Evolutionary conservation across 371 early-diverging fungal species (phyloP), one percentile per base, ranked within the genome.

Genomic region (Syncephalastrum sp.): DNA sequence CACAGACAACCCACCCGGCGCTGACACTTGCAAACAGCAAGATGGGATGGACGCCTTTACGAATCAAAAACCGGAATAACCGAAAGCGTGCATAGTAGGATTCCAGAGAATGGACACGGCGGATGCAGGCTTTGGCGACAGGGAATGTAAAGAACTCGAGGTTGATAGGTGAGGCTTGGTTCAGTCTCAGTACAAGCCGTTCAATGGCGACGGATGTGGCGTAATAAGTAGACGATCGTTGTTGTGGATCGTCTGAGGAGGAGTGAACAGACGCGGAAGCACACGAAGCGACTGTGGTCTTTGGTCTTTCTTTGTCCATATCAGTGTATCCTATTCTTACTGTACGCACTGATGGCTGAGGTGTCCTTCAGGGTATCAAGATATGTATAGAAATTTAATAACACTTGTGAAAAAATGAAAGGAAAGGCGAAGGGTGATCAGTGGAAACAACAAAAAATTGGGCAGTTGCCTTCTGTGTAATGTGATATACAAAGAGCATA

Each of bases 91-190:
- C 60, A 61, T 77, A 77, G 1, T 69, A 33, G 8, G 45, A n/a
- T 45, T 77, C 77, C n/a, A 77, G 42, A 5, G 72, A 55, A 7
- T 55, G 53, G 1, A 77, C 56, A 13, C 74, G 71, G 19, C 45
- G 16, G 1, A 59, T 52, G 8, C 64, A 48, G 2, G 72, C 57
- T 21, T 54, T 57, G 4, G 50, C 42, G 13, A 73, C 43, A 3
- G 74, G 72, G 3, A 47, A 45, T 7, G 72, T 71, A 0, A 71
- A 4, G 48, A 74, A 69, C 4, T 56, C 60, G 5, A 77, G 57
- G 17, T 77, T 73, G 56, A 77, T 74, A 50, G 77, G 77, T n/a
- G 70, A 60, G 6, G 43, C 33, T 10, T 62, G 62, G 21, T 69
- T 60, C n/a, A 77, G 8, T 7, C 45, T 17, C 4, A 52, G 47